Evolutionary conservation across 2,329 filamentous ascomycete genomes (phyloP), one percentile per base, ranked within the genome.

Genomic region (Cladosporium sp.): DNA sequence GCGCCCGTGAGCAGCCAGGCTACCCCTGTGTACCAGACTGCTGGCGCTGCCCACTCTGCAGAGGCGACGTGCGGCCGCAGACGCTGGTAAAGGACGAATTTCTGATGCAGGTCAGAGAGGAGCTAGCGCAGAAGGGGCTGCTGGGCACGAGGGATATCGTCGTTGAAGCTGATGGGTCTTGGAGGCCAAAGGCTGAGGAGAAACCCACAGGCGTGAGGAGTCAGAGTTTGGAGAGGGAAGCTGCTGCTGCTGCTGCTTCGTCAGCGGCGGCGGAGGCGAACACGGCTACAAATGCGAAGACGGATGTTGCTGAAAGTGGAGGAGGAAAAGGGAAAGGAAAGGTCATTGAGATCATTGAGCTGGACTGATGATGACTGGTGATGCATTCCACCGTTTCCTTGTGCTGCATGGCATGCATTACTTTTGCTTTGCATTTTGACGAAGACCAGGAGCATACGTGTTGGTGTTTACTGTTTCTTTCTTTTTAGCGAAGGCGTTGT

Each of bases 41-140:
- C 53, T 97, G 92, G 91, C 87, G 83, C 61, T 99, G 94, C 66
- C 94, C 94, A 0, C 84, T 96, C 28, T 97, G 93, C 71, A 78
- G 79, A 24, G 77, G 75, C 32, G 92, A 97, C 71, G 91, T 89
- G 10, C 82, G 92, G 13, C 94, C 93, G 0, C 77, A 79, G 22
- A 82, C 77, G 60, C 80, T 97, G 1, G 72, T 84, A 2, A 76
- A 93, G 5, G 92, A 97, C 66, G 82, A 82, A 1, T 97, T 91
- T 68, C 77, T 97, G 44, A 68, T 79, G 12, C 73, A 81, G 0
- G 84, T 97, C 0, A 80, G 84, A 13, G 66, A 72, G 1, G 70
- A 80, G 47, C 68, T 85, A 28, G 71, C 76, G 3, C 51, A 49
- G 39, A 56, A 35, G 48, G 63, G 60, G 4, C 17, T 57, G 20